Evolutionary conservation across 1,284 basidiomycete species (phyloP).

Genomic region (Moesziomyces aphidis): DNA sequence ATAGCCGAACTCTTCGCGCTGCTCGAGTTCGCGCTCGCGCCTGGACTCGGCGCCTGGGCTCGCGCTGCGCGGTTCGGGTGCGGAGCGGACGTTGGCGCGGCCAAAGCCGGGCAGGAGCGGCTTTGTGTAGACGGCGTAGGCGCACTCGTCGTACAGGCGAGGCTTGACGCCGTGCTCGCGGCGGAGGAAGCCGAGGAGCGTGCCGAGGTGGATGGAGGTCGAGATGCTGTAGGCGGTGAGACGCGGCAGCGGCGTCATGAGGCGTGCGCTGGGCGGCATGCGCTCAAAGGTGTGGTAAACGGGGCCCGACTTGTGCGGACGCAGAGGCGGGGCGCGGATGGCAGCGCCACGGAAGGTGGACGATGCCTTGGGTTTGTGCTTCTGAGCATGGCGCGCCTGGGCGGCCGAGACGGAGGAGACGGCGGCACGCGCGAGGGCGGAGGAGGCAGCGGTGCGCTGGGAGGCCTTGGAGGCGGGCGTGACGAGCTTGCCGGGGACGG

Average conservation of each 20-base stretch:
- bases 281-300: constrained; percentile 67
- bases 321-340: constrained; percentile 39
- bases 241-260: constrained; percentile 60
- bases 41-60: constrained; percentile 75
- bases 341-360: constrained; percentile 40
- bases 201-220: constrained; percentile 71
- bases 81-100: constrained; percentile 84
- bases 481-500: constrained; percentile 37
- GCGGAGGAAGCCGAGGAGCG: constrained; percentile 76
- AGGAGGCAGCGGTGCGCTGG: constrained; percentile 46
- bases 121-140: constrained; percentile 91
- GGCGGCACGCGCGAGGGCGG: constrained; percentile 43
- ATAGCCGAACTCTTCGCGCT: constrained; percentile 90
- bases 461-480: constrained; percentile 29
- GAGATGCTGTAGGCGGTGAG: constrained; percentile 81
- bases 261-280: constrained; percentile 57
- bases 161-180: constrained; percentile 92
- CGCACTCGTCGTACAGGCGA: constrained; percentile 89
- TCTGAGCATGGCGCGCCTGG: constrained; percentile 32
- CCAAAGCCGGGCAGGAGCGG: constrained; percentile 92
- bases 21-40: constrained; percentile 76
- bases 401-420: constrained; percentile 41
- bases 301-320: constrained; percentile 48
- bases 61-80: constrained; percentile 73
- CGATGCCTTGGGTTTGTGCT: constrained; percentile 31